Conservation (phyloP, 805 yeast genomes). For the Torulaspora indica region DNA sequence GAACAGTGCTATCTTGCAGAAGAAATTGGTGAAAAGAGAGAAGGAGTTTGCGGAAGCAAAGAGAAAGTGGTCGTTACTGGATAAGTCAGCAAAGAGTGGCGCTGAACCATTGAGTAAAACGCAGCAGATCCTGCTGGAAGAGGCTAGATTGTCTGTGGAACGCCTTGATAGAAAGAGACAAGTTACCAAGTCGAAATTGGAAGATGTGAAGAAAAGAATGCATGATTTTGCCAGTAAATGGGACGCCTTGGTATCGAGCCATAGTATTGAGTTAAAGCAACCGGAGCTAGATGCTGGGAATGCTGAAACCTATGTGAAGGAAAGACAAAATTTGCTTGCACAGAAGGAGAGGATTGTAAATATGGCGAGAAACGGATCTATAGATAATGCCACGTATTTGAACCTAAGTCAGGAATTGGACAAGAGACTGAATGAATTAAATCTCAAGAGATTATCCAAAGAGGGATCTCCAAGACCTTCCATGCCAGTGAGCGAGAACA, state of each 20-base stretch:
- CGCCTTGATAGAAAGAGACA: conserved; percentile 15
- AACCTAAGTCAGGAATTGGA: conserved; percentile 14
- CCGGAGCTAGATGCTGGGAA: conserved; percentile 15
- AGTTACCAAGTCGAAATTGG: conserved; percentile 21
- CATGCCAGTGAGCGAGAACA: neutral
- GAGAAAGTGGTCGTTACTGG: conserved; percentile 10
- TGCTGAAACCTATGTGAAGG: conserved; percentile 12
- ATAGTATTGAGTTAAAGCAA: conserved; percentile 17
- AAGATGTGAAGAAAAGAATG: conserved; percentile 16
- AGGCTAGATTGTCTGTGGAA: conserved; percentile 12
- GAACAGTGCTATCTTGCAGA: conserved; percentile 20
- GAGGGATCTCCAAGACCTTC: neutral
- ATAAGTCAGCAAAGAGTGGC: neutral
- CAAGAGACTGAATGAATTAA: conserved; percentile 15
- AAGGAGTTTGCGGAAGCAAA: conserved; percentile 18
- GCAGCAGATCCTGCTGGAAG: conserved; percentile 18
- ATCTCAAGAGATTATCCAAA: neutral
- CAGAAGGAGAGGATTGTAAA: conserved; percentile 17
- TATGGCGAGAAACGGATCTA: conserved; percentile 14
- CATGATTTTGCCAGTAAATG: conserved; percentile 8
- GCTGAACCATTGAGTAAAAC: conserved; percentile 11
- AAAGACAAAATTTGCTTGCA: conserved; percentile 20
- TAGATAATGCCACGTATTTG: conserved; percentile 12
- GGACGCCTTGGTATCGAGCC: conserved; percentile 13
- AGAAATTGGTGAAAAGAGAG: conserved; percentile 27